phyloP scores from a whole-genome alignment of 2,329 filamentous ascomycete genomes.

The Sclerotinia spermophila region DNA sequence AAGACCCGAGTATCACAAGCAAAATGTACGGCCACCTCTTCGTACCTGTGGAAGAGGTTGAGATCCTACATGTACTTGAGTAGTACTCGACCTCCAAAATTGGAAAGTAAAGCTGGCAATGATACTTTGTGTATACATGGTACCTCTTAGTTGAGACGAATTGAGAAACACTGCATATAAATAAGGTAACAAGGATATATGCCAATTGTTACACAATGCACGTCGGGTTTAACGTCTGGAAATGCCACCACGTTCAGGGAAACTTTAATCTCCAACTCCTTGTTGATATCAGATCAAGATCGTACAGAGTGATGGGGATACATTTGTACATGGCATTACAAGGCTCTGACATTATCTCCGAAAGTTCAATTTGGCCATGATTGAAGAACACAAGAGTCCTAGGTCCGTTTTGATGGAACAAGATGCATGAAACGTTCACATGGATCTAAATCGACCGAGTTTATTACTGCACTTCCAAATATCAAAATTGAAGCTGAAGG shows the following conservation, averaged over 20 bases:
- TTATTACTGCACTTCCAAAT: background rate
- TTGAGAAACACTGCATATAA: background rate
- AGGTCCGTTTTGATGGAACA: no score
- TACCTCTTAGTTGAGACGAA: background rate
- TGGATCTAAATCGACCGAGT: background rate
- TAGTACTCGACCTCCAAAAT: background rate
- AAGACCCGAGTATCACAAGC: background rate
- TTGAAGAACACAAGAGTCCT: background rate
- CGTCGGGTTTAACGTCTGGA: background rate
- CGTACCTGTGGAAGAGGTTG: background rate
- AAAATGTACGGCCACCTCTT: background rate
- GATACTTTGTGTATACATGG: background rate
- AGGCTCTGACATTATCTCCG: background rate
- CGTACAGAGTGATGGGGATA: background rate
- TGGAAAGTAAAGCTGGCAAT: background rate
- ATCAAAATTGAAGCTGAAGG: background rate
- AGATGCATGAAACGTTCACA: background rate
- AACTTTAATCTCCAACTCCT: background rate
- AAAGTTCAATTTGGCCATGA: no score
- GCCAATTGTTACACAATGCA: background rate
- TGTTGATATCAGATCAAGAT: background rate
- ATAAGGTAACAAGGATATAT: background rate
- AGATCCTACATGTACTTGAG: background rate
- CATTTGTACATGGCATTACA: background rate
- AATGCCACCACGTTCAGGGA: background rate